Evolutionary conservation across 306 rosid species (phyloP).

Genomic region (Coriaria nepalensis): DNA sequence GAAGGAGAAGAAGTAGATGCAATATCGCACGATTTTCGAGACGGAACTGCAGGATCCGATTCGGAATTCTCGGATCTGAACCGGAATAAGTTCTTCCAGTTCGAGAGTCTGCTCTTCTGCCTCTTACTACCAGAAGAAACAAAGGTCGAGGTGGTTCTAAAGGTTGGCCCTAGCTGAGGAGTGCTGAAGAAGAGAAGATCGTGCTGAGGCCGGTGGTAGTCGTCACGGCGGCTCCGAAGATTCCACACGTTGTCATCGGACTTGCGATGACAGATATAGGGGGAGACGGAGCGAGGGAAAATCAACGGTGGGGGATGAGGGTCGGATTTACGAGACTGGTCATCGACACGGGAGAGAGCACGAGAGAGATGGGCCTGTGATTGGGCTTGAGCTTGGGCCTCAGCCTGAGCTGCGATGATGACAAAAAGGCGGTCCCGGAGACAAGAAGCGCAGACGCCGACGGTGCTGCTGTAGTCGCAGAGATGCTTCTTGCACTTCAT

Average conservation of each 20-base stretch:
- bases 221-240: slow-evolving; percentile 6
- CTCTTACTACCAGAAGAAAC: slow-evolving; percentile 23
- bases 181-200: slow-evolving; percentile 51
- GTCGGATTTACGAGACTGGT: slow-evolving; percentile 27
- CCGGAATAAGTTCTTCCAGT: slow-evolving; percentile 21
- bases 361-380: slow-evolving; percentile 16
- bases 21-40: slow-evolving; percentile 18
- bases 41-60: slow-evolving; percentile 19
- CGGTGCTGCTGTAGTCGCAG: slow-evolving; percentile 43
- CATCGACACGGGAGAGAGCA: slow-evolving; percentile 25
- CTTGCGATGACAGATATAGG: slow-evolving; percentile 41
- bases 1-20: background rate
- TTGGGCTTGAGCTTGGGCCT: slow-evolving; percentile 32
- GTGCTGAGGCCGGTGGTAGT: slow-evolving; percentile 7
- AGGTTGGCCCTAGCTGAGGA: slow-evolving; percentile 70
- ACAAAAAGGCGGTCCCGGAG: slow-evolving; percentile 71
- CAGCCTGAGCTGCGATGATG: slow-evolving; percentile 49
- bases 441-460: slow-evolving; percentile 85
- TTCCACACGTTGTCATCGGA: slow-evolving; percentile 33
- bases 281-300: slow-evolving; percentile 90
- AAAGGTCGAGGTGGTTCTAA: slow-evolving; percentile 8
- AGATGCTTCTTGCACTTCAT: slow-evolving; percentile 89
- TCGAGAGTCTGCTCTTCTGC: slow-evolving; percentile 36
- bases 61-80: slow-evolving; percentile 38
- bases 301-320: slow-evolving; percentile 29